These are phyloP conservation scores for Harringtonia lauricola DNA, from an alignment of 2,329 filamentous ascomycete genomes.

Conservation along the genomic window DNA sequence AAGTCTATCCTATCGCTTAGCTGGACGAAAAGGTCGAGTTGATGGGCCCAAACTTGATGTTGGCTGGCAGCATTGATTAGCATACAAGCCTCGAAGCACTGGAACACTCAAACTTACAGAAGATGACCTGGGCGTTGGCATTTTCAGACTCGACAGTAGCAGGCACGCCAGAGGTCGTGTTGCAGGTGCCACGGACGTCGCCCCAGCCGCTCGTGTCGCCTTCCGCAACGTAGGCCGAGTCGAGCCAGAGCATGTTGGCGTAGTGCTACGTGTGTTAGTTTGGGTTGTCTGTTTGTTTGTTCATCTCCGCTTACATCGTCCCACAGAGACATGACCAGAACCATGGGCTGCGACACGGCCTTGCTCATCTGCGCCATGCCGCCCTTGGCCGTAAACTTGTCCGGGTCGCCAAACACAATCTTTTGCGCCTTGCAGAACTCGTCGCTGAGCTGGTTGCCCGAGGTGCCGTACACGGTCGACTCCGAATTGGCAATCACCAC, in stretches of 20 bases:
- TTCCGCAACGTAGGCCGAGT: constrained; percentile 40
- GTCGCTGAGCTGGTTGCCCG: constrained; percentile 32
- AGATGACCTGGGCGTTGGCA: constrained; percentile 24
- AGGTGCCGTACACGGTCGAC: constrained; percentile 18
- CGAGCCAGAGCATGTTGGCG: constrained; percentile 52
- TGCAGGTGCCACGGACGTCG: constrained; percentile 32
- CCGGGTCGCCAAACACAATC: constrained; percentile 37
- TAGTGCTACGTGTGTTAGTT: constrained; percentile 26
- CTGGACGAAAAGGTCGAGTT: constrained; percentile 17
- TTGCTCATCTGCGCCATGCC: constrained; percentile 42
- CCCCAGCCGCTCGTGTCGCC: constrained; percentile 23
- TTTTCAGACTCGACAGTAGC: constrained; percentile 26
- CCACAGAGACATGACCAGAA: constrained; percentile 50
- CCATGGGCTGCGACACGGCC: constrained; percentile 44
- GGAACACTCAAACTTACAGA: constrained; percentile 12
- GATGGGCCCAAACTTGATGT: constrained; percentile 22
- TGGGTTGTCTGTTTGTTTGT: neutral
- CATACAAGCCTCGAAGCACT: neutral
- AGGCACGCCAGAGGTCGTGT: constrained; percentile 31
- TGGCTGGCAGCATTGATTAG: constrained; percentile 12
- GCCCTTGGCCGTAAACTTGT: constrained; percentile 38
- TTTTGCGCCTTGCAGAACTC: constrained; percentile 45
- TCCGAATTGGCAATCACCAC: constrained; percentile 38
- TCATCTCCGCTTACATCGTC: constrained; percentile 31
- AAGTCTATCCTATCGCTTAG: constrained; percentile 2